Evolutionary conservation across 1,139 yeast genomes (phyloP).

Genomic region (Barnettozyma hawaiiensis): DNA sequence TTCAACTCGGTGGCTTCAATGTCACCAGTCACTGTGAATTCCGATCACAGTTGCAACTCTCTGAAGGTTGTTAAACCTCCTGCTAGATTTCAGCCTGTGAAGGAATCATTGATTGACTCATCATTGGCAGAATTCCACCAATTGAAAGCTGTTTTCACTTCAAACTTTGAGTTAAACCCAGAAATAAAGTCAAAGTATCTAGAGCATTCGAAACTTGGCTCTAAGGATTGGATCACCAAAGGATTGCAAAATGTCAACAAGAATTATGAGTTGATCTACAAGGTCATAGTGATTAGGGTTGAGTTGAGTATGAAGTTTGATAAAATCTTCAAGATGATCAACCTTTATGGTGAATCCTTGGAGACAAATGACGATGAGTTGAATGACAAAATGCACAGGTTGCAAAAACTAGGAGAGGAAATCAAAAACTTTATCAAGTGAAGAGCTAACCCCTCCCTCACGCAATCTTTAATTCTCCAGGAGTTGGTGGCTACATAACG

Average conservation of each 20-base stretch:
- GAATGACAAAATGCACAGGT: conserved; percentile 31
- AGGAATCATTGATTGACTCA: conserved; percentile 6
- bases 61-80: conserved; percentile 4
- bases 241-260: conserved; percentile 31
- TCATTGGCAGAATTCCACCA: background rate
- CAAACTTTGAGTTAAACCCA: conserved; percentile 1
- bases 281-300: conserved; percentile 34
- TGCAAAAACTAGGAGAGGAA: conserved; percentile 36
- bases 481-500: background rate
- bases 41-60: background rate
- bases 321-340: conserved; percentile 31
- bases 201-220: conserved; percentile 26
- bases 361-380: conserved; percentile 32
- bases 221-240: conserved; percentile 34
- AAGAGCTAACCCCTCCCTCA: background rate
- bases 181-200: conserved; percentile 22
- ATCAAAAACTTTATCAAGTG: conserved; percentile 31
- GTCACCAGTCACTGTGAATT: background rate
- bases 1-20: background rate
- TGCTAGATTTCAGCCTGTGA: conserved; percentile 3
- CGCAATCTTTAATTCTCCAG: background rate
- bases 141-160: conserved; percentile 1
- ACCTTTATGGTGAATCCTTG: conserved; percentile 34
- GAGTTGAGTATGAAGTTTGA: conserved; percentile 35
- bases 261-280: conserved; percentile 31